Conservation (phyloP, 192 early-diverging fungal species). For the Coemansia sp. region DNA sequence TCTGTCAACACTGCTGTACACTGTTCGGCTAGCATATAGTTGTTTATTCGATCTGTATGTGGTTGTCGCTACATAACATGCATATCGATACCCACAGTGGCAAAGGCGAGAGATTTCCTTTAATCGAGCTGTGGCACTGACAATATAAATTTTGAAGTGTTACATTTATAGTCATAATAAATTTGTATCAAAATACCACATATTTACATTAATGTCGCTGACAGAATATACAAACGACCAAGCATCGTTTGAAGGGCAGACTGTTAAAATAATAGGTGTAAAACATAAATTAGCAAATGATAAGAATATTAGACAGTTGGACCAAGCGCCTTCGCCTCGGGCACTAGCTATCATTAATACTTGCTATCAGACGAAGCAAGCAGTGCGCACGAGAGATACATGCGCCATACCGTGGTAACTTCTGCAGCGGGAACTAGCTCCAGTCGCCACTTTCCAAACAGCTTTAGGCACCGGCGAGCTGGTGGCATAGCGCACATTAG, state of each 20-base stretch:
- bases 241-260: neutral
- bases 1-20: no score
- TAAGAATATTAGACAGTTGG: neutral
- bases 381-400: constrained; percentile 56
- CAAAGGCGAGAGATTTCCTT: no score
- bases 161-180: no score
- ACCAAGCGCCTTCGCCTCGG: neutral
- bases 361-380: constrained; percentile 33
- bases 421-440: constrained; percentile 45
- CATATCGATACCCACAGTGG: no score
- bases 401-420: constrained; percentile 50
- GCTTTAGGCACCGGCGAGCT: constrained; percentile 24
- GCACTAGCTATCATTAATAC: constrained; percentile 9
- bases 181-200: neutral
- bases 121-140: no score
- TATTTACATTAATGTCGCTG: neutral
- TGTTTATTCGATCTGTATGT: no score
- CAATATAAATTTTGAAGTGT: no score
- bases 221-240: neutral
- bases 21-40: no score
- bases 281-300: neutral
- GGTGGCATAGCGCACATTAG: constrained; percentile 51
- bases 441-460: constrained; percentile 47
- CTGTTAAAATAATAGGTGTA: no score
- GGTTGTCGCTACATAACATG: no score